phyloP scores from a whole-genome alignment of 2,329 filamentous ascomycete genomes.

The Cyphellophora attinorum region DNA sequence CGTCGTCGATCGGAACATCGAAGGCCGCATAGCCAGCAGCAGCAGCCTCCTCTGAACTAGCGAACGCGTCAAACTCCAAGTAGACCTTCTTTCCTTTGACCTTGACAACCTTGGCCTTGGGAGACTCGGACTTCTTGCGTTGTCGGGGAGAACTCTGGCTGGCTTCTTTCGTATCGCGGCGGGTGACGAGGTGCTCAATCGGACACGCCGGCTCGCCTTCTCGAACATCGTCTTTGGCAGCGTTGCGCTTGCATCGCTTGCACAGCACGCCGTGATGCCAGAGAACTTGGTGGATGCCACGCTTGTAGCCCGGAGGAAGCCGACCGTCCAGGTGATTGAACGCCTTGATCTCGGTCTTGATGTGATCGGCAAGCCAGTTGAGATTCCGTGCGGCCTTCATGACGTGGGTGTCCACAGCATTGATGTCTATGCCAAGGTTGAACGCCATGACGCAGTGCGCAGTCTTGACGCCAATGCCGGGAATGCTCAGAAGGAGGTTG shows the following conservation, averaged over 20 bases:
- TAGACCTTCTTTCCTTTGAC: too few species aligned
- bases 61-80: constrained; percentile 11
- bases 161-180: too few species aligned
- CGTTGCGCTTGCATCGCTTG: constrained; percentile 49
- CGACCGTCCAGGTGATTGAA: constrained; percentile 46
- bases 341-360: constrained; percentile 13
- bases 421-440: constrained; percentile 51
- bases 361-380: constrained; percentile 38
- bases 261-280: constrained; percentile 52
- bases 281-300: constrained; percentile 52
- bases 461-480: constrained; percentile 55
- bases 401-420: constrained; percentile 59
- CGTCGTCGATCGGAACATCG: background rate
- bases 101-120: too few species aligned
- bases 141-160: too few species aligned
- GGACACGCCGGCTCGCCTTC: constrained; percentile 39
- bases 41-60: constrained; percentile 1
- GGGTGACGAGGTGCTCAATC: constrained; percentile 10
- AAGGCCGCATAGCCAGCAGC: background rate
- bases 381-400: constrained; percentile 54
- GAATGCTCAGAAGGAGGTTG: constrained; percentile 20
- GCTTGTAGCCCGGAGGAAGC: constrained; percentile 52
- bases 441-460: constrained; percentile 56
- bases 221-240: constrained; percentile 48
- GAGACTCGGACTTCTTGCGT: too few species aligned